Evolutionary conservation across 805 yeast species (phyloP), one percentile per base, ranked within the genome.

Genomic region (Kuraishia cidri): DNA sequence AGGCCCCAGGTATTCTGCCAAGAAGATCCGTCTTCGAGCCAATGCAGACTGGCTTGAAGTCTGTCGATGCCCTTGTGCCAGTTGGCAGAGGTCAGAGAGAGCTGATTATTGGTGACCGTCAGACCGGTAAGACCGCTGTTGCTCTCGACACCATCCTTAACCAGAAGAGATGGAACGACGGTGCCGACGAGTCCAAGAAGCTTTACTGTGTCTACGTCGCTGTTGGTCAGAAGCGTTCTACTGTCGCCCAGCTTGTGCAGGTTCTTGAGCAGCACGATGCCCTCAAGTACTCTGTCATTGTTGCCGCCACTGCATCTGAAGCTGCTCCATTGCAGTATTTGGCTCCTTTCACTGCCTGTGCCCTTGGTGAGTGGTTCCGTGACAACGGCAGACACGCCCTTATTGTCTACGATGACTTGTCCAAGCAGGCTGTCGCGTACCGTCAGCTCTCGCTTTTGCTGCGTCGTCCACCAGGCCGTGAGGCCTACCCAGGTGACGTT

Each of bases 281-380:
- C 57, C 73, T 92, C 71, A 86, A 92, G 73, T 92, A 92, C 80
- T 66, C 97, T 57, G 82, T 92, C 69, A 77, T 92, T 66, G 97
- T 92, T 64, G 97, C 98, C 43, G 99, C 98, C 56, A 92, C 99
- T 56, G 99, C 99, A 52, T 92, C 98, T 44, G 98, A 92, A 77
- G 98, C 98, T 54, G 98, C 99, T 66, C 99, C 98, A 66, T 77
- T 92, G 69, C 99, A 92, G 78, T 92, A 87, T 77, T 72, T 92
- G 64, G 97, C 99, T 75, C 99, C 99, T 66, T 92, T 92, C 95
- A 86, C 98, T 54, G 99, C 88, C 51, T 82, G 95, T 65, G 95
- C 99, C 59, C 88, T 92, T 64, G 96, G 97, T 75, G 99, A 92
- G 76, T 92, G 98, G 98, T 92, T 92, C 94, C 86, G 98, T 79